Evolutionary conservation across 352 stramenopile genomes (phyloP), one percentile per base, ranked within the genome.

Genomic region (Globisporangium iwayamae): DNA sequence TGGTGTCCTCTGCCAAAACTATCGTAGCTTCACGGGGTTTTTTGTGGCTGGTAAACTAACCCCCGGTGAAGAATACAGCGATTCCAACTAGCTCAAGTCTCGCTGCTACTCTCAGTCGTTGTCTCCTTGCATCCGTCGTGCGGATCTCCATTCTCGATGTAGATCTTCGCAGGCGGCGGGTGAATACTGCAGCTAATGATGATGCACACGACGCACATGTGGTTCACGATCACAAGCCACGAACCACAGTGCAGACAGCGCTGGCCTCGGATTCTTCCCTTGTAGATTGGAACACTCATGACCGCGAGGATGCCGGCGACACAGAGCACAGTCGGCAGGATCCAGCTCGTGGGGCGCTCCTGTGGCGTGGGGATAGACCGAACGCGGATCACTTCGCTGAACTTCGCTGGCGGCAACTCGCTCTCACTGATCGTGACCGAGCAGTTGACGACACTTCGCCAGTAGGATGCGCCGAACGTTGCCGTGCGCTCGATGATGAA

Each of bases 401-500:
- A 88, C 14, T 36, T 76, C 0, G 57, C 39, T 0, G 83, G 81
- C 8, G 76, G 72, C 4, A 56, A 46, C 10, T 61, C 56, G 13
- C 66, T 81, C 59, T 93, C 81, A 3, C 69, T 76, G 30, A 89
- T 90, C 8, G 56, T 32, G 14, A 89, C 75, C 0, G 79, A 80
- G 64, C 83, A 93, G 28, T 87, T 79, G n/a, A 85, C 65, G 50
- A 93, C 81, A 18, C 76, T 85, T 11, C 80, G 72, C 83, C 83
- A 93, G 57, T 85, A 93, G 18, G 77, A 65, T 9, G 72, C 59
- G 32, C 83, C 83, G 32, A 76, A 82, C 45, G 73, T 71, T 0
- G 66, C 51, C 0, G 69, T 81, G 25, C 74, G 76, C 52, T 90
- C 80, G 18, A 86, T 69, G 43, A 93, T 74, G 54, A 81, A 65